phyloP scores from a whole-genome alignment of 345 rosid genomes.

The Pistacia atlantica region DNA sequence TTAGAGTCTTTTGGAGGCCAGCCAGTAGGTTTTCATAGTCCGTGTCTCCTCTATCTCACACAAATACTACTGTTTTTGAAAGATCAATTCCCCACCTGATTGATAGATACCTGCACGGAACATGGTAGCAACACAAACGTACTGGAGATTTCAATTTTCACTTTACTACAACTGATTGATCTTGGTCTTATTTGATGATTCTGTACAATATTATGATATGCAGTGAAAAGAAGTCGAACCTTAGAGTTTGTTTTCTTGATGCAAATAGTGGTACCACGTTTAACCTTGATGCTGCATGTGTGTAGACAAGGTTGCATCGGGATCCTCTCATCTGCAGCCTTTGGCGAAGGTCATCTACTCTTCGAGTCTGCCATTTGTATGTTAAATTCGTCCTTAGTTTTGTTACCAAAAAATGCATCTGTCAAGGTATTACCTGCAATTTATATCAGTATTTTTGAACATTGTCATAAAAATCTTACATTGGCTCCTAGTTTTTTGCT shows the following conservation, averaged over 20 bases:
- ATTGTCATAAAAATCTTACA: slow-evolving; percentile 40
- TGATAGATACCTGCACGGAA: slow-evolving; percentile 70
- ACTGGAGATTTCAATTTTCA: not conserved
- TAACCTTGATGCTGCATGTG: slow-evolving; percentile 65
- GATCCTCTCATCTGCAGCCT: slow-evolving; percentile 88
- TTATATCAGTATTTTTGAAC: not conserved
- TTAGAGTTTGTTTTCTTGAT: slow-evolving; percentile 79
- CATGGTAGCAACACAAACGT: not conserved
- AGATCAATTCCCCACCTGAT: slow-evolving; percentile 81
- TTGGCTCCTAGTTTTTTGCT: slow-evolving; percentile 65
- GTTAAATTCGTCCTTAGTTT: slow-evolving; percentile 17
- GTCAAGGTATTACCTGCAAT: not conserved
- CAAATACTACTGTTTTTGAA: slow-evolving; percentile 56
- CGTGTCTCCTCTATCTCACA: slow-evolving; percentile 85
- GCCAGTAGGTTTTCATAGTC: slow-evolving; percentile 70
- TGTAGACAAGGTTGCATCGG: slow-evolving; percentile 68
- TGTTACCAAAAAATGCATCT: slow-evolving; percentile 8
- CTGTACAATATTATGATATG: not conserved
- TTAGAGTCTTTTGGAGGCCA: slow-evolving; percentile 71
- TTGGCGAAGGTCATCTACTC: slow-evolving; percentile 60
- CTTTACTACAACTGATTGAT: not conserved
- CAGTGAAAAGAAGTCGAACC: slow-evolving; percentile 40
- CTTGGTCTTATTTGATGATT: not conserved
- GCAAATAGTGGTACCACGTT: slow-evolving; percentile 80
- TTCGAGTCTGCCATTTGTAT: slow-evolving; percentile 52